Evolutionary conservation across 176 grass and related monocot genomes (phyloP).

Genomic region (Leersia perrieri): DNA sequence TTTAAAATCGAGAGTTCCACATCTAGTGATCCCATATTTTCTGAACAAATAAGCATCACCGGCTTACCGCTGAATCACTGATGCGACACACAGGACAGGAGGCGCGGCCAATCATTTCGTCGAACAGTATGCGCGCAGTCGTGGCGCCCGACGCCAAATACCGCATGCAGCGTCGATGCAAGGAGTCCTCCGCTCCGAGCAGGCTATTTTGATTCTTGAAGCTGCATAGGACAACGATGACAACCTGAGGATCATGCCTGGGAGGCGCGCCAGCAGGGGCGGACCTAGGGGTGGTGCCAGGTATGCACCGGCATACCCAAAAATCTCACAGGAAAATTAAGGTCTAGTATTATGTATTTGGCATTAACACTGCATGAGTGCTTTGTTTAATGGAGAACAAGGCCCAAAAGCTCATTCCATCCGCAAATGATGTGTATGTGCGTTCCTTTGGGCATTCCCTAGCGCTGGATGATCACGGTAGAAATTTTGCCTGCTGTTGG

Average conservation of each 20-base stretch:
- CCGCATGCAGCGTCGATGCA: constrained; percentile 30
- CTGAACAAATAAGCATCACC: constrained; percentile 45
- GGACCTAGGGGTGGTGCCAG: too few species aligned
- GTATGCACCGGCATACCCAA: too few species aligned
- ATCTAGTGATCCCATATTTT: constrained; percentile 27
- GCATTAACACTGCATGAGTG: too few species aligned
- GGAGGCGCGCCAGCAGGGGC: constrained; percentile 45
- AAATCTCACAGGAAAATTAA: too few species aligned
- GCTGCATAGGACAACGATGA: neutral
- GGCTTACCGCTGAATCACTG: too few species aligned
- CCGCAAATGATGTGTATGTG: too few species aligned
- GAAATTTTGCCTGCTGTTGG: too few species aligned
- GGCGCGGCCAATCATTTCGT: constrained; percentile 30
- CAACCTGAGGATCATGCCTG: constrained; percentile 31
- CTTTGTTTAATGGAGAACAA: too few species aligned
- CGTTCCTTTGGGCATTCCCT: too few species aligned
- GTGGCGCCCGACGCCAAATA: constrained; percentile 38
- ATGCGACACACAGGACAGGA: neutral
- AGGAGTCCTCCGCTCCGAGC: neutral
- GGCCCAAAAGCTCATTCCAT: too few species aligned
- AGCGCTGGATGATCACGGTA: too few species aligned
- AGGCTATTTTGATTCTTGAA: constrained; percentile 25
- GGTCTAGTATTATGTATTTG: too few species aligned
- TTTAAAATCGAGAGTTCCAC: constrained; percentile 23
- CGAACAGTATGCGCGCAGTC: constrained; percentile 37